Base-by-base conservation (phyloP, 1,284 basidiomycete genomes). In the Meripilus lineatus region DNA sequence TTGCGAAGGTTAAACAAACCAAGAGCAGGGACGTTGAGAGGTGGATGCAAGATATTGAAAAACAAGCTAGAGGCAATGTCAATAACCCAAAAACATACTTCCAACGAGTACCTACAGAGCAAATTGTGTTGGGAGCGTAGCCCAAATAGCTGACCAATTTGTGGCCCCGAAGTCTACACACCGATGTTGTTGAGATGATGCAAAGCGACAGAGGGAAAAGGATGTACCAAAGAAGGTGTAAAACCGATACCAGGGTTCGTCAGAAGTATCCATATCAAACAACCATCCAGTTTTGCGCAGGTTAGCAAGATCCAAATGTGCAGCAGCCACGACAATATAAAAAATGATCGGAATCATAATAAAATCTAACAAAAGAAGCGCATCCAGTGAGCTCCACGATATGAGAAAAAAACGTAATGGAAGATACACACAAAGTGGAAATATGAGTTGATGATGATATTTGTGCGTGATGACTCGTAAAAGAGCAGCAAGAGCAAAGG, bases 31-130 rank as follows among this genome's bases (percentile, higher is more conserved):
- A 97, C 89, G 53, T 95, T 95, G 42, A 95, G 69, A 30, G 92
- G 93, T 8, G 96, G 94, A 60, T 98, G 95, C 10, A 99, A 67
- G 42, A 98, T 84, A 50, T 96, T 93, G 65, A 95, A 94, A 62
- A 94, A 93, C 32, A 93, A 50, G 45, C 84, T 86, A 41, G 25
- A 15, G 13, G 26, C 46, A 28, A 21, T 21, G 3, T 22, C 24
- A 20, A 8, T 32, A 60, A 33, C 30, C 13, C 5, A 7, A 40
- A 38, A 34, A 10, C 3, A 5, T 25, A n/a, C 52, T 44, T 57
- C 57, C 46, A 55, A 62, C 21, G 57, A 25, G 59, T 3, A 67
- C 77, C 41, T 51, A 84, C 80, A 89, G 54, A 13, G 86, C 87
- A 44, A 90, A 76, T 55, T 90, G 87, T 1, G 88, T 90, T 1